Evolutionary conservation across 1,284 basidiomycete species (phyloP).

Genomic region (Schizophyllum amplum): DNA sequence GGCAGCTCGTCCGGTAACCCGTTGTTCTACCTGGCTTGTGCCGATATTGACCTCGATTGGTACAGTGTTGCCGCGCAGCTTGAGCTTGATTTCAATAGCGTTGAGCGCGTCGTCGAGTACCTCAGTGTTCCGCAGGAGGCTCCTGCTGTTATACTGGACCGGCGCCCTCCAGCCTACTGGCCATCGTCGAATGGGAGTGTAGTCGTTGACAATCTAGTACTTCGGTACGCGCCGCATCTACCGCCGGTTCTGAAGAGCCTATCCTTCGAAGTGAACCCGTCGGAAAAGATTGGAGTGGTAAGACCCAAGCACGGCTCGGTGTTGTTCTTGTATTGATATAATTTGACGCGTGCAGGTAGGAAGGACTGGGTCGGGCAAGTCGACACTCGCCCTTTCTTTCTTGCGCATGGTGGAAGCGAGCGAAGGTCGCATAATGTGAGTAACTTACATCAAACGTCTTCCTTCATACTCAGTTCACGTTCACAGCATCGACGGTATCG

Average conservation of each 20-base stretch:
- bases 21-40: background rate
- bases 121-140: conserved; percentile 74
- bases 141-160: conserved; percentile 49
- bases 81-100: conserved; percentile 70
- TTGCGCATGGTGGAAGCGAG: conserved; percentile 76
- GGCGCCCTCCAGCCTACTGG: conserved; percentile 69
- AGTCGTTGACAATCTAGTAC: conserved; percentile 54
- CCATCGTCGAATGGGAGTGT: conserved; percentile 55
- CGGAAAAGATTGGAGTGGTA: conserved; percentile 74
- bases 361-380: conserved; percentile 64
- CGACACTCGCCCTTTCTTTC: conserved; percentile 68
- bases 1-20: conserved; percentile 52
- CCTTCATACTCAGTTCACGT: conserved; percentile 5
- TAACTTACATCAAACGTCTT: background rate
- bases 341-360: conserved; percentile 36
- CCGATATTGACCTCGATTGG: conserved; percentile 1
- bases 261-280: conserved; percentile 61
- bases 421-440: conserved; percentile 62
- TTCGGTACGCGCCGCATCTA: conserved; percentile 69
- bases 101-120: conserved; percentile 82
- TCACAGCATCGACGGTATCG: conserved; percentile 69
- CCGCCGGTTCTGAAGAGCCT: conserved; percentile 63
- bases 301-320: conserved; percentile 12
- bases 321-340: background rate
- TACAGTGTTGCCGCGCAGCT: conserved; percentile 54